Base-by-base conservation (phyloP, 768 basidiomycete species). In the Serendipita vermifera region DNA sequence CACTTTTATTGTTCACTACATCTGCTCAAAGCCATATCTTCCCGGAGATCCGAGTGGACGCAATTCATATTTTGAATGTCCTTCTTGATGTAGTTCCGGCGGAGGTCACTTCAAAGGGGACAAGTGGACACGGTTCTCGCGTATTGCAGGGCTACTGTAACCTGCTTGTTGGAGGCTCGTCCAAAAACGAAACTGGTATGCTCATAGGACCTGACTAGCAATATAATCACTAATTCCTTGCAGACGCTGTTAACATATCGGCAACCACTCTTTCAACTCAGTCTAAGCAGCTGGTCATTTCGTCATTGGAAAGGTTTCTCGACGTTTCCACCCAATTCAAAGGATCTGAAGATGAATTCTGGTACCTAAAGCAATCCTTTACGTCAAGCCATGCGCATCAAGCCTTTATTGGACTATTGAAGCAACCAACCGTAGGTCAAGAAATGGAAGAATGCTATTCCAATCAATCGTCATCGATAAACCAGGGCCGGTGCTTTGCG, bases 1-100 rank as follows among this genome's bases (percentile, higher is more conserved):
- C 82, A 0, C 72, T 97, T 3, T 73, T 97, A 22, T 78, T 98
- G 14, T 94, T 92, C 66, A 81, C 82, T 0, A 83, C 87, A 4
- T 94, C 92, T 7, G 89, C 90, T 0, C 85, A 93, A 66, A 92
- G 89, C 0, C 87, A 93, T 63, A 94, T 98, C 43, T 96, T 92
- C 67, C 92, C 92, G 20, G 90, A 94, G 67, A 90, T 97, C 58
- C 79, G 91, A 14, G 77, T 97, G 35, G 93, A 97, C 64, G 88
- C 90, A 2, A 75, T 94, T 55, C 81, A 83, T 11, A 80, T 90
- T 61, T 68, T 97, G 38, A 77, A 86, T 62, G 65, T 93, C 22
- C 74, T 90, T 36, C 73, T 96, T 3, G 80, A 83, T 33, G 64
- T 73, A 58, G 78, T 85, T 3, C 90, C 92, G 7, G 73, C 75